phyloP scores from a whole-genome alignment of 2,329 filamentous ascomycete species.

The Hymenoscyphus scutula region DNA sequence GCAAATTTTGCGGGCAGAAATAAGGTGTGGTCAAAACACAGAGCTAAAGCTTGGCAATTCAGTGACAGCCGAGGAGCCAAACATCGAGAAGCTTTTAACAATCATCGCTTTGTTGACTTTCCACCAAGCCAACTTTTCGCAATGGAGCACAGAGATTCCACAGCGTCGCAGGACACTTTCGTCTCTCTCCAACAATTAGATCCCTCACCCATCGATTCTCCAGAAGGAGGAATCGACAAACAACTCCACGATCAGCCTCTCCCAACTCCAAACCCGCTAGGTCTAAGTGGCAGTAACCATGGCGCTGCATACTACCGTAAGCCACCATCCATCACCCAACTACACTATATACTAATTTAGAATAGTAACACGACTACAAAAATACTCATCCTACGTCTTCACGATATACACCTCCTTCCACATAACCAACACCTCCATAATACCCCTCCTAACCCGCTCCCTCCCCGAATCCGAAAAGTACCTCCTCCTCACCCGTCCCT shows the following conservation, averaged over 20 bases:
- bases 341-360: background rate
- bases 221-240: constrained; percentile 48
- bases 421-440: constrained; percentile 75
- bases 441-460: constrained; percentile 72
- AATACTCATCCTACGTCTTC: constrained; percentile 85
- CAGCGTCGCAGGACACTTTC: constrained; percentile 53
- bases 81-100: constrained; percentile 1
- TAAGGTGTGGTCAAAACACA: constrained; percentile 30
- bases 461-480: constrained; percentile 76
- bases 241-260: constrained; percentile 38
- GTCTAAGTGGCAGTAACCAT: constrained; percentile 62
- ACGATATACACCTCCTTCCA: constrained; percentile 74
- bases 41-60: constrained; percentile 1
- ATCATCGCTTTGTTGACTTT: background rate
- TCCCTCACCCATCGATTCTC: constrained; percentile 71
- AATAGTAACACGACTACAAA: constrained; percentile 72
- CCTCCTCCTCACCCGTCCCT: constrained; percentile 84
- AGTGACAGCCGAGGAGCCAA: background rate
- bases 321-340: constrained; percentile 32
- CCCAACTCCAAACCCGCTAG: constrained; percentile 43
- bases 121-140: background rate
- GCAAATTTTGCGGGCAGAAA: constrained; percentile 11
- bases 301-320: constrained; percentile 74
- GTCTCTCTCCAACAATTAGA: constrained; percentile 75
- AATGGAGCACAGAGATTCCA: constrained; percentile 41